Conservation (phyloP, 2,329 filamentous ascomycete genomes). For the Aspergillus tamarii region DNA sequence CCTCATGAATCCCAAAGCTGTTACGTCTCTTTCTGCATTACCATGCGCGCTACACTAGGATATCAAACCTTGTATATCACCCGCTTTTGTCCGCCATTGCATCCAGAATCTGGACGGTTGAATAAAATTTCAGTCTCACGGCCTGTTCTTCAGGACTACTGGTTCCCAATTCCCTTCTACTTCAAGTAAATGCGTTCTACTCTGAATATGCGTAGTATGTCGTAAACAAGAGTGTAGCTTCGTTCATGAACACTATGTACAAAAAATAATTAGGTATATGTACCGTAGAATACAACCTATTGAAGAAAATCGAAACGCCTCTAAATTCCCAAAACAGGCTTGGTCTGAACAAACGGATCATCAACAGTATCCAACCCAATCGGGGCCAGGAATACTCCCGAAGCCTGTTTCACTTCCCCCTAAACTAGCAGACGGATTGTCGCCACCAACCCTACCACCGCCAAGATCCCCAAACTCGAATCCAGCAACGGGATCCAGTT, state of each 20-base stretch:
- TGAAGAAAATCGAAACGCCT: not conserved
- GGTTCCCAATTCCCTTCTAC: not conserved
- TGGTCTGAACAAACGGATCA: not conserved
- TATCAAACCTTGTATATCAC: not conserved
- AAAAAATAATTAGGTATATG: not conserved
- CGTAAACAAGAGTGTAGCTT: not conserved
- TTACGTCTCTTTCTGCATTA: slow-evolving; percentile 16
- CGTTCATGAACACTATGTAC: not conserved
- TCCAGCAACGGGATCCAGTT: slow-evolving; percentile 43
- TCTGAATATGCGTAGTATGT: not conserved
- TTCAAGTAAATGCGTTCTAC: not conserved
- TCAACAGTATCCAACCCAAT: slow-evolving; percentile 22
- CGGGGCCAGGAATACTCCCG: slow-evolving; percentile 13
- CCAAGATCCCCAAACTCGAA: slow-evolving; percentile 37
- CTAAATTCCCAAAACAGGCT: not conserved
- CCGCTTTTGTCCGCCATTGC: not conserved
- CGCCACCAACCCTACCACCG: slow-evolving; percentile 1
- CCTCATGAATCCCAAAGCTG: slow-evolving; percentile 41
- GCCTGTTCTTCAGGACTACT: not conserved
- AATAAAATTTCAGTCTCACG: not conserved
- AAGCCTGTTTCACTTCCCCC: slow-evolving; percentile 13
- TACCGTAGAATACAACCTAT: not conserved
- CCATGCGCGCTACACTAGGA: not conserved
- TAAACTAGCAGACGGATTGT: slow-evolving; percentile 11
- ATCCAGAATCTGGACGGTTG: not conserved